Conservation (phyloP, 352 stramenopile species). For the Aphanomyces astaci region DNA sequence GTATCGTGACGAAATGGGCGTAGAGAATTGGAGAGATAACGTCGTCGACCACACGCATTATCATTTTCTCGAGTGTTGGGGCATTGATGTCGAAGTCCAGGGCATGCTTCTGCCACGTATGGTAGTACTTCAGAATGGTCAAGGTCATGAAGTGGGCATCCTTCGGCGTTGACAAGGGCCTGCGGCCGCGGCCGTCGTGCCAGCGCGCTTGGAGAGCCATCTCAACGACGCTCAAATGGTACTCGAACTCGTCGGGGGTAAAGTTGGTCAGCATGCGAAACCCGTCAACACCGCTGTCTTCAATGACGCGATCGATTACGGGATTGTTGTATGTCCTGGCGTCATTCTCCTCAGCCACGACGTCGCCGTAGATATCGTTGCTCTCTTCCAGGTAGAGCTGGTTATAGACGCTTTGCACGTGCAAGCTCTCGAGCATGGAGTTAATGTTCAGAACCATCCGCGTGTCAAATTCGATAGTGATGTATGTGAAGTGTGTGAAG, state of each 20-base stretch:
- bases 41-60: background rate
- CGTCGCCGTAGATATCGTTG: no score
- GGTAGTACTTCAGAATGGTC: background rate
- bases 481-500: no score
- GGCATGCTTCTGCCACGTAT: constrained; percentile 4
- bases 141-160: background rate
- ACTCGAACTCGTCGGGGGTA: background rate
- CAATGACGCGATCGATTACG: no score
- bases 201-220: background rate
- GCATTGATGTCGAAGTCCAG: background rate
- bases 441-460: no score
- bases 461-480: no score
- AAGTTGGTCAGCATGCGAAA: constrained; percentile 10
- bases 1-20: background rate
- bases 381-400: no score
- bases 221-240: background rate
- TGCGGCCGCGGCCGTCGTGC: background rate
- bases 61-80: constrained; percentile 3
- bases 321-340: no score
- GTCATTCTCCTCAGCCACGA: no score
- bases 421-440: no score
- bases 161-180: background rate
- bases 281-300: no score
- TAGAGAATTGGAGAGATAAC: background rate
- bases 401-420: no score